These are phyloP conservation scores for Suillus brevipes DNA, from an alignment of 768 basidiomycete species.

Conservation along the genomic window DNA sequence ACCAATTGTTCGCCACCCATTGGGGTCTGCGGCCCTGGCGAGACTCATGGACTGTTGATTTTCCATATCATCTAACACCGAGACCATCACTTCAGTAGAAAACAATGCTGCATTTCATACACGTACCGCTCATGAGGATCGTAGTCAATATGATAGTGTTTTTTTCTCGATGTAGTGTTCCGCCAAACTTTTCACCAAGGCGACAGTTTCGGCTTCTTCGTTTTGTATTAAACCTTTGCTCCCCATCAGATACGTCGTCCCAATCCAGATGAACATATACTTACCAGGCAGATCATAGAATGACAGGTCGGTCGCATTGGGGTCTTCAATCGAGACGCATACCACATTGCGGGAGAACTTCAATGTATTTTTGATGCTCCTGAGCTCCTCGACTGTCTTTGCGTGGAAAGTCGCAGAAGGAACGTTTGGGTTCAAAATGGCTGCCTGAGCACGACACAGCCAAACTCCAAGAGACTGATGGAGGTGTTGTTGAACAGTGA, in stretches of 20 bases:
- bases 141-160: slow-evolving; percentile 54
- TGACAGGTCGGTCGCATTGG: slow-evolving; percentile 38
- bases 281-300: slow-evolving; percentile 43
- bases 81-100: not conserved
- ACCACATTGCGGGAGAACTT: slow-evolving; percentile 44
- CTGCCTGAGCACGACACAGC: slow-evolving; percentile 61
- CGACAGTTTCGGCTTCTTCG: slow-evolving; percentile 41
- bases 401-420: slow-evolving; percentile 24
- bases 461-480: slow-evolving; percentile 58
- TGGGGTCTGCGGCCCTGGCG: slow-evolving; percentile 45
- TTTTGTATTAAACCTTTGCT: slow-evolving; percentile 50
- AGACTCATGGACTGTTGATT: slow-evolving; percentile 56
- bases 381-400: slow-evolving; percentile 10
- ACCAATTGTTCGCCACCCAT: slow-evolving; percentile 55
- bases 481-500: too few relatives aligned
- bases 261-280: not conserved
- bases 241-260: not conserved
- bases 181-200: slow-evolving; percentile 53
- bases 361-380: slow-evolving; percentile 17
- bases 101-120: not conserved
- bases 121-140: slow-evolving; percentile 51
- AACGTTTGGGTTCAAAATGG: slow-evolving; percentile 49
- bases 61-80: slow-evolving; percentile 51
- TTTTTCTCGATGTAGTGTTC: slow-evolving; percentile 43
- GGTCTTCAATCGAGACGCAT: slow-evolving; percentile 41